Conservation (phyloP, 169 alveolate genomes). For the Plasmodium adleri region DNA sequence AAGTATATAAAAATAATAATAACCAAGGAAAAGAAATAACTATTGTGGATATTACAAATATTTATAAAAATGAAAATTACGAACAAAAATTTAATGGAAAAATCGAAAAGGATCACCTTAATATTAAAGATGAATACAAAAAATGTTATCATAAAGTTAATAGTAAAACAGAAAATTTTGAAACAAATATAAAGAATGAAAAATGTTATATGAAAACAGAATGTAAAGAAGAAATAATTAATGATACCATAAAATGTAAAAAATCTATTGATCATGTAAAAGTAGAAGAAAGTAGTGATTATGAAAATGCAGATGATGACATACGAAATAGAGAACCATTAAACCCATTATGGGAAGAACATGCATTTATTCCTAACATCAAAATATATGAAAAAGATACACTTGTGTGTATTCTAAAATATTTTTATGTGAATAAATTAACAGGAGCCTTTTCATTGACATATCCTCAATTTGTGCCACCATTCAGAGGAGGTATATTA, state of each 20-base stretch:
- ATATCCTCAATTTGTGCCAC: slow-evolving; percentile 66
- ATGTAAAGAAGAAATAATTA: not conserved
- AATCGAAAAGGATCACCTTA: not conserved
- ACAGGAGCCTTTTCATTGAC: slow-evolving; percentile 67
- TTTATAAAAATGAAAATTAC: not conserved
- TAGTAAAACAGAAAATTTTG: not conserved
- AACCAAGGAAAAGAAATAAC: not conserved
- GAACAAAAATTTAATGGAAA: not conserved
- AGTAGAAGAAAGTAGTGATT: not conserved
- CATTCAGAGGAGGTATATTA: slow-evolving; percentile 59
- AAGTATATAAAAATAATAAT: not conserved
- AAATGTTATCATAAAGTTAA: not conserved
- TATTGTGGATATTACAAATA: not conserved
- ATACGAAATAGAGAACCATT: slow-evolving; percentile 45
- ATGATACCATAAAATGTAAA: not conserved
- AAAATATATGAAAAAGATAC: slow-evolving; percentile 43
- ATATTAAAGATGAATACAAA: not conserved
- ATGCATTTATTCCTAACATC: slow-evolving; percentile 67
- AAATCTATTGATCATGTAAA: not conserved
- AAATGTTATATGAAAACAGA: not conserved
- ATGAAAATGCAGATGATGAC: slow-evolving; percentile 8
- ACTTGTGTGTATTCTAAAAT: slow-evolving; percentile 46
- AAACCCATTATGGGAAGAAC: slow-evolving; percentile 71
- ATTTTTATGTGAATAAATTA: slow-evolving; percentile 60
- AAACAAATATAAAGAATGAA: not conserved